Conservation (phyloP, 2,329 filamentous ascomycete species). For the Tolypocladium sp. region DNA sequence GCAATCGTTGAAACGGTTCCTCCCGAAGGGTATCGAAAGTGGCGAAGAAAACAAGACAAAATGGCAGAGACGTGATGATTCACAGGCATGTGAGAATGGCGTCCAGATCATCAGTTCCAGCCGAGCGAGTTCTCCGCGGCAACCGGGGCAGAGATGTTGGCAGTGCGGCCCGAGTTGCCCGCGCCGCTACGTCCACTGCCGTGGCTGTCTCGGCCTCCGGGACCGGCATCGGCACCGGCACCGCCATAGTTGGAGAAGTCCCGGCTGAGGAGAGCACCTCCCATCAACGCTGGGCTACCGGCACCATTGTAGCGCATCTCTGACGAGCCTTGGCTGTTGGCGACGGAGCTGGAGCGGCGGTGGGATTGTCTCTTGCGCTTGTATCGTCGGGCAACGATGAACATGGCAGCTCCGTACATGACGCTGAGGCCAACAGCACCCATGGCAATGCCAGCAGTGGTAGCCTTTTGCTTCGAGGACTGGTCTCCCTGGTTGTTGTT, state of each 20-base stretch:
- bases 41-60: slow-evolving; percentile 11
- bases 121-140: slow-evolving; percentile 91
- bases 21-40: slow-evolving; percentile 24
- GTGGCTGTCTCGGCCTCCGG: slow-evolving; percentile 46
- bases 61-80: slow-evolving; percentile 7
- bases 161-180: slow-evolving; percentile 45
- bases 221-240: slow-evolving; percentile 20
- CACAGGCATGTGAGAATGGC: neutral
- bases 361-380: slow-evolving; percentile 75
- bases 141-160: slow-evolving; percentile 77
- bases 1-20: slow-evolving; percentile 7
- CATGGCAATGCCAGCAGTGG: slow-evolving; percentile 61
- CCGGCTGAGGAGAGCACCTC: slow-evolving; percentile 52
- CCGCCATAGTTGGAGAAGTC: slow-evolving; percentile 48
- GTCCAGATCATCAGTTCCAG: slow-evolving; percentile 59
- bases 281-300: slow-evolving; percentile 58
- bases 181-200: slow-evolving; percentile 53
- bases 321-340: slow-evolving; percentile 34
- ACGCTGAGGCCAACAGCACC: slow-evolving; percentile 71
- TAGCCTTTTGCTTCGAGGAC: slow-evolving; percentile 51
- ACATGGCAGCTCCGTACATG: slow-evolving; percentile 91
- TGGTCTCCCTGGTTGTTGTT: slow-evolving; percentile 35
- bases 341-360: slow-evolving; percentile 66
- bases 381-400: slow-evolving; percentile 83
- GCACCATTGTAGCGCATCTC: slow-evolving; percentile 42